Conservation (phyloP, 1,139 yeast genomes). For the Candida sojae region DNA sequence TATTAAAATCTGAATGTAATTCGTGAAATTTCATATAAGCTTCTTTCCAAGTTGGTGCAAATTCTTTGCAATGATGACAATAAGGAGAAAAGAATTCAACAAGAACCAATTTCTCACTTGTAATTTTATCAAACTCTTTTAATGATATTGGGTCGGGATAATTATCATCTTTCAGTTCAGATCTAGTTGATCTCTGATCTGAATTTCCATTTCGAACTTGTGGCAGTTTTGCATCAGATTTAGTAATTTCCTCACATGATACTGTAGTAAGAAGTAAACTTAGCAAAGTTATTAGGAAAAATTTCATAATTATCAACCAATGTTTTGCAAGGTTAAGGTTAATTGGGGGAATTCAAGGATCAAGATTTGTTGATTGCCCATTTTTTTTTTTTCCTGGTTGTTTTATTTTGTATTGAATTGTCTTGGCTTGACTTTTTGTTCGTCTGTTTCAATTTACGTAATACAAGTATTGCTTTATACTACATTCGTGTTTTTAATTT, state of each 20-base stretch:
- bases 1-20: conserved; percentile 40
- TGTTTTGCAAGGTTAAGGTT: background rate
- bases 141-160: conserved; percentile 28
- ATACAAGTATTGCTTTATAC: too few relatives aligned
- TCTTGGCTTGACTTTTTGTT: background rate
- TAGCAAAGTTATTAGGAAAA: conserved; percentile 3
- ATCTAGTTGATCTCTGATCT: conserved; percentile 5
- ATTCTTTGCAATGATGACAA: conserved; percentile 65
- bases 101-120: conserved; percentile 51
- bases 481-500: background rate
- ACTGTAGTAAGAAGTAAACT: background rate
- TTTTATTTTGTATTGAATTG: background rate
- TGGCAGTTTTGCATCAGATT: background rate
- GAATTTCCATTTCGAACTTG: background rate
- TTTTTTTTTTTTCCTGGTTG: conserved; percentile 2
- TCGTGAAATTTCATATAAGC: conserved; percentile 47
- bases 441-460: background rate
- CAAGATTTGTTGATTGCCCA: conserved; percentile 5
- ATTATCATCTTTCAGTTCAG: conserved; percentile 11
- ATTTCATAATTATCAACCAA: conserved; percentile 2
- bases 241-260: background rate
- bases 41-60: conserved; percentile 67
- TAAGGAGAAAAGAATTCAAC: conserved; percentile 72
- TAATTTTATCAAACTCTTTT: conserved; percentile 43
- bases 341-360: background rate